These are phyloP conservation scores for Beverwykella pulmonaria DNA, from an alignment of 495 filamentous ascomycete genomes.

Conservation along the genomic window DNA sequence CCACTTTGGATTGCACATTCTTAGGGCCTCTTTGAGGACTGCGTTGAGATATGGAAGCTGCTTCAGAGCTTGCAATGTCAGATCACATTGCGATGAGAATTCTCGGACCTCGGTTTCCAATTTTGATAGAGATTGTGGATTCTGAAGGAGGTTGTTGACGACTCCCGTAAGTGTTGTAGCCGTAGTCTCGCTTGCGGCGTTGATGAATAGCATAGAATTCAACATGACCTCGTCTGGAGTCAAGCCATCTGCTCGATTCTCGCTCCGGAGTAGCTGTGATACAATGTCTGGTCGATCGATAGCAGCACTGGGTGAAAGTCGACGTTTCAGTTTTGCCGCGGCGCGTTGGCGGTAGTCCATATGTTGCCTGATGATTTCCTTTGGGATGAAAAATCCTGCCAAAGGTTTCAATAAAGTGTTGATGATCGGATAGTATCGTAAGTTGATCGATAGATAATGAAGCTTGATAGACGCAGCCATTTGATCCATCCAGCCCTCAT, in stretches of 20 bases:
- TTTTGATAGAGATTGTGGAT: conserved; percentile 19
- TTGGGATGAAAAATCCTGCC: conserved; percentile 10
- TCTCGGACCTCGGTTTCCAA: conserved; percentile 23
- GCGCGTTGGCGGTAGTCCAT: conserved; percentile 10
- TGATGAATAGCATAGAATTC: conserved; percentile 20
- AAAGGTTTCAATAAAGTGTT: conserved; percentile 10
- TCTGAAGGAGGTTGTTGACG: conserved; percentile 28
- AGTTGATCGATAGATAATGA: conserved; percentile 14
- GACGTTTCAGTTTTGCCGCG: conserved; percentile 16
- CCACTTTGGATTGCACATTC: conserved; percentile 30
- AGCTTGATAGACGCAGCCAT: conserved; percentile 16
- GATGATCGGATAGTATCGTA: conserved; percentile 17
- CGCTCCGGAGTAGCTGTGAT: conserved; percentile 41
- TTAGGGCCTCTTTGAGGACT: conserved; percentile 28
- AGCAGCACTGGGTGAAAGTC: background rate
- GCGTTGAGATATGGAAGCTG: conserved; percentile 34
- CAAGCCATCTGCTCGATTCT: conserved; percentile 33
- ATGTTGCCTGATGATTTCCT: conserved; percentile 12
- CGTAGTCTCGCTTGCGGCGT: conserved; percentile 38
- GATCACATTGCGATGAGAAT: conserved; percentile 10
- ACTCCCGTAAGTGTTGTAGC: conserved; percentile 23
- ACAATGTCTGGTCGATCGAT: conserved; percentile 38
- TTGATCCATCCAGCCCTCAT: conserved; percentile 14
- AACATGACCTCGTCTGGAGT: conserved; percentile 19
- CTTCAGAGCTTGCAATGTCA: conserved; percentile 14